Evolutionary conservation across 208 protist genomes (phyloP), one percentile per base, ranked within the genome.

Genomic region (Tetramitus jugosus): DNA sequence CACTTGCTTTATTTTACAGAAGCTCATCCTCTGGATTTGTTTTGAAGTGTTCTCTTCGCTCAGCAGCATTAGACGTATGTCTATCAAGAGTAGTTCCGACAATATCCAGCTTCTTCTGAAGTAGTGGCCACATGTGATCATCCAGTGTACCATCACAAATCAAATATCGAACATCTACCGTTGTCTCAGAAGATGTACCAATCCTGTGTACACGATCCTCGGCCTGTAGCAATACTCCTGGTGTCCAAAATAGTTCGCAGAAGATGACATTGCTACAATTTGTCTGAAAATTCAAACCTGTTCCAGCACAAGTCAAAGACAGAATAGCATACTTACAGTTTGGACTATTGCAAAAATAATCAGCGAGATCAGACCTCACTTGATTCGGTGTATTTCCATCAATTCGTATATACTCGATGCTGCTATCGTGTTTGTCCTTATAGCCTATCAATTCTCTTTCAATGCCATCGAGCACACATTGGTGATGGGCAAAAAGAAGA

Each of bases 171-270:
- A 78, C 20, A 67, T 77, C 46, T 23, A 77, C 37, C n/a, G n/a
- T n/a, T n/a, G n/a, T n/a, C 3, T 39, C 96, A 85, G 17, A 96
- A 85, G 83, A 56, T 79, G 96, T 92, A 42, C 96, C 96, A 49
- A 98, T 96, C 75, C 96, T 89, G 81, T 98, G 96, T 7, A 95
- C 92, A 39, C 96, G 87, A 82, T 98, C n/a, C 77, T 98, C 96
- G 71, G 92, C 94, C 84, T 98, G 96, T 8, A 94, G 81, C 39
- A 98, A 88, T 10, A 91, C 91, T 60, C 91, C 94, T 26, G 94
- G 94, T 77, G 94, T 96, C 96, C 96, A 98, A 84, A 93, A 94
- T 7, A 98, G 86, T 86, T 98, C 95, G 0, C 92, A 89, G 87
- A 98, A 98, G 2, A 98, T 86, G 0, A 98, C 95, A 10, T 89